Evolutionary conservation across 139 green algal species (phyloP), one percentile per base, ranked within the genome.

Genomic region (Picochlorum sp.): DNA sequence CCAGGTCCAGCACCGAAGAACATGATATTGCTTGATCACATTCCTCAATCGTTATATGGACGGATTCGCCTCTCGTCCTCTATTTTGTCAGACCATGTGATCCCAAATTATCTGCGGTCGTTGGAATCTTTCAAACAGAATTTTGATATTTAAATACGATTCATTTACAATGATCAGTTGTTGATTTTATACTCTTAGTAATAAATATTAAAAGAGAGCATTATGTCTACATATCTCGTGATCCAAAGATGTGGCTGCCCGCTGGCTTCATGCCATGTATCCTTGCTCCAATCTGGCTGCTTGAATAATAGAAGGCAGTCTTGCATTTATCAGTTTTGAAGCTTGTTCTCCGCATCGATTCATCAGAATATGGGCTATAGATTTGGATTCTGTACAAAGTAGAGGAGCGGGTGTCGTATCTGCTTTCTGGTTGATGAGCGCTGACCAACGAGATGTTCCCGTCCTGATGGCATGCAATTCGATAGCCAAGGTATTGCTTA

Each of bases 11-110:
- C 31, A 9, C 30, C 21, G 18, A 54, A 65, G 59, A 45, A 55
- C 6, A 81, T 74, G 64, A 16, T 84, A 26, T 60, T 88, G 57
- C 62, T 81, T 34, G 76, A 86, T 45, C 37, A 77, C 7, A 49
- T 76, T 6, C 65, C 74, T 14, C 73, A 80, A 20, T 59, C 71
- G 56, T 71, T 72, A 1, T 94, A 91, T 50, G 71, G 74, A 16
- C 69, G 82, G 28, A 77, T 92, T 57, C 76, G 75, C 66, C 77
- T 95, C 37, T 95, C 85, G 66, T 66, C 64, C 10, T 81, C 74
- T 5, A 88, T 91, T 84, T 67, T 94, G 18, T 57, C 68, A 21
- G 86, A 94, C 62, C 86, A 94, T 69, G 82, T 92, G 47, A 82
- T 90, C 52, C 85, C 82, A 9, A 59, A 72, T 16, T 92, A 94